A percentile compares a stretch with the other conserved stretches of the same genome.
These are phyloP conservation scores for Tulasnella sp. DNA, from an alignment of 768 basidiomycete species.

Conservation along the genomic window DNA sequence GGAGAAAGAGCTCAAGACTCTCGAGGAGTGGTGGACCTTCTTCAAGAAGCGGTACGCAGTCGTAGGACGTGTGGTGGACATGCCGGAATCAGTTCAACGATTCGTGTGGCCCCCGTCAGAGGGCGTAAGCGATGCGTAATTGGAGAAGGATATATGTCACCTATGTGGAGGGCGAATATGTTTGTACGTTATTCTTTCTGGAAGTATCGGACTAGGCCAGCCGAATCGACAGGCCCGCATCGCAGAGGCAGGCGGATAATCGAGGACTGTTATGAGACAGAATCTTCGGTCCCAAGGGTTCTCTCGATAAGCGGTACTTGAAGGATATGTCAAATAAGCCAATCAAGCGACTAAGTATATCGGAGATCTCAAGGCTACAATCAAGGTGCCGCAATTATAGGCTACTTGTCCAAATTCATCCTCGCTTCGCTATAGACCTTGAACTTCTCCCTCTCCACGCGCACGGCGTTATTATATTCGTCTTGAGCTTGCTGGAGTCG, in stretches of 20 bases:
- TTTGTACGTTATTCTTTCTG: too few species aligned
- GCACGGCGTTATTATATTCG: not conserved
- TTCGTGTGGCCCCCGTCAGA: slow-evolving; percentile 1
- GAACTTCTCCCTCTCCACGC: not conserved
- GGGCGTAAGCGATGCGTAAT: not conserved
- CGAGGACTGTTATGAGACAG: too few species aligned
- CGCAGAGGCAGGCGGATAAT: too few species aligned
- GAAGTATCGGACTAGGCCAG: too few species aligned
- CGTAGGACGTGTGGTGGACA: slow-evolving; percentile 59
- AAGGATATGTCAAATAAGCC: too few species aligned
- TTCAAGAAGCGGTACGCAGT: slow-evolving; percentile 89
- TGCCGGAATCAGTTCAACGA: slow-evolving; percentile 29
- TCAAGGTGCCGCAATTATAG: too few species aligned
- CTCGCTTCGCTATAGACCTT: not conserved
- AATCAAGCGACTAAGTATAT: too few species aligned
- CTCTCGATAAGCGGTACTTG: too few species aligned
- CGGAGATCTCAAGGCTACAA: too few species aligned
- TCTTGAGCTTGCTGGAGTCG: not conserved
- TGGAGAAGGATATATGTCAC: not conserved
- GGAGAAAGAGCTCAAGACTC: slow-evolving; percentile 60
- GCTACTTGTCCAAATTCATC: not conserved
- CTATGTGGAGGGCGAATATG: not conserved
- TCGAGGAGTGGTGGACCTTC: slow-evolving; percentile 85
- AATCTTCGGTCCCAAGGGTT: too few species aligned
- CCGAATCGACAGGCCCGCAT: too few species aligned